Evolutionary conservation across 225 moss, liverwort and hornwort species (phyloP), one percentile per base, ranked within the genome.

Genomic region (Takakia lepidozioides): DNA sequence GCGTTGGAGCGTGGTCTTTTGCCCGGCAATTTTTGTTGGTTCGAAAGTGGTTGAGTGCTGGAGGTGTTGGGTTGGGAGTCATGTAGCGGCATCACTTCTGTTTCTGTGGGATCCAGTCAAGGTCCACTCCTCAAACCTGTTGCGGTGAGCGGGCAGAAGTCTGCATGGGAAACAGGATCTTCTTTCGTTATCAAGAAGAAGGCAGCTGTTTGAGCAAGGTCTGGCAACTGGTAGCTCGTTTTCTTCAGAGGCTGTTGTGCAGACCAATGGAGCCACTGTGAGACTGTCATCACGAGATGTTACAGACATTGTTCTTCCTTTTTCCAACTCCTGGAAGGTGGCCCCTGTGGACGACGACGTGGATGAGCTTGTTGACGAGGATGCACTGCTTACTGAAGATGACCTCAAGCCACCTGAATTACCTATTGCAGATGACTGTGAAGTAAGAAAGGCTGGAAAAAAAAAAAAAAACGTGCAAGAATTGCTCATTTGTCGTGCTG

Each of bases 401-500:
- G 95, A 95, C 51, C 58, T 45, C 68, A 80, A 46, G 56, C 50
- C 42, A 32, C 65, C 77, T 7, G 63, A 58, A 7, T 53, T 52
- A 10, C 37, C 63, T 16, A 46, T 38, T 27, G 74, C 72, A 32
- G 95, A 95, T 52, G 84, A 76, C 35, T 98, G 95, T 58, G 90
- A 86, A 49, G 87, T 90, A 29, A 60, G 68, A 48, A 59, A 72
- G 15, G 25, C 63, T 8, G 76, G 76, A n/a, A n/a, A n/a, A n/a
- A n/a, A n/a, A n/a, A 15, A 87, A 70, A 43, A 95, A 95, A 57
- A 87, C 95, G 34, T 95, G 95, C 78, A 87, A 87, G 59, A 90
- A 95, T 57, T 95, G 95, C 65, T 72, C 90, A 3, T 95, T 25
- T 90, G 95, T 25, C 95, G 95, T 21, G 95, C 84, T 5, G 95